Evolutionary conservation across 208 protist genomes (phyloP).

Genomic region (Trichomonas tenax): DNA sequence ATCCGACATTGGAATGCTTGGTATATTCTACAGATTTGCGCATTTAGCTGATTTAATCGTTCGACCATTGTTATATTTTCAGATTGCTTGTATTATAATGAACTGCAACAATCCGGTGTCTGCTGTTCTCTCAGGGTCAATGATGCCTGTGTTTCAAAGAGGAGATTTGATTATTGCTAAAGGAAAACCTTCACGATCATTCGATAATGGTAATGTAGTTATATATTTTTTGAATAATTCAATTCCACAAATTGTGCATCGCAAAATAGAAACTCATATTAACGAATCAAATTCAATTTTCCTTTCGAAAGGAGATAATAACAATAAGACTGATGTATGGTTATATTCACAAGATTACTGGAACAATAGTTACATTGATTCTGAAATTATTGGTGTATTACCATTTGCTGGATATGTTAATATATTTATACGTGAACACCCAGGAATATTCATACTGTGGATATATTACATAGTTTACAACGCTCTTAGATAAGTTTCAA

Average conservation of each 20-base stretch:
- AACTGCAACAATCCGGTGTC: not conserved
- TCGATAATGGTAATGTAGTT: not conserved
- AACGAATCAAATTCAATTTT: not conserved
- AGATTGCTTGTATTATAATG: not conserved
- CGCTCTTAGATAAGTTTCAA: not conserved
- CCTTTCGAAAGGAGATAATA: not conserved
- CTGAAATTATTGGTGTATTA: not conserved
- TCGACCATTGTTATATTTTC: not conserved
- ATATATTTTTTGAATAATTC: not conserved
- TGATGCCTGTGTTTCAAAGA: not conserved
- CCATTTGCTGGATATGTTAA: not conserved
- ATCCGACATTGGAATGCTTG: not conserved
- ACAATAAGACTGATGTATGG: not conserved
- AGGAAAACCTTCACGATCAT: not conserved
- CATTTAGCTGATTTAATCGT: not conserved
- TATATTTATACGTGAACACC: not conserved
- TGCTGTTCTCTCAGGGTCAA: not conserved
- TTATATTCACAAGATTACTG: not conserved
- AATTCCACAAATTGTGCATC: not conserved
- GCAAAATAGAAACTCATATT: not conserved
- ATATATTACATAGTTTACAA: not conserved
- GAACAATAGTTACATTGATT: not conserved
- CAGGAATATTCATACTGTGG: not conserved
- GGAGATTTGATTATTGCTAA: not conserved
- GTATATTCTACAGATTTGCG: not conserved